Evolutionary conservation across 805 yeast genomes (phyloP), one percentile per base, ranked within the genome.

Genomic region (Saccharomyces cerevisiae): DNA sequence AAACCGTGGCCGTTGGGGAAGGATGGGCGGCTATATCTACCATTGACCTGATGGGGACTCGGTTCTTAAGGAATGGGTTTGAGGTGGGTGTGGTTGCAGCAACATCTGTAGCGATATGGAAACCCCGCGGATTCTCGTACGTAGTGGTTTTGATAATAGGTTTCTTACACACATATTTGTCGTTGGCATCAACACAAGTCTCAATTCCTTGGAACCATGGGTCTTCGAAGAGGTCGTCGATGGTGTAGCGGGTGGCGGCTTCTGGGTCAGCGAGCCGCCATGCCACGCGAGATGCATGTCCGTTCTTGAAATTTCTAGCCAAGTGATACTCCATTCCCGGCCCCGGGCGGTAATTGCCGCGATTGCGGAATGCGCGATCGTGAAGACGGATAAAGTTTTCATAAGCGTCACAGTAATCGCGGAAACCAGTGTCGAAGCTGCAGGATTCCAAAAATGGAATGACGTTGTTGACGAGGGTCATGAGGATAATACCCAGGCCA

Each of bases 261-360:
- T 80, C 72, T 3, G 89, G 89, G 62, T 86, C 90, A 61, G 85
- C 80, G 51, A 87, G 69, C 66, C 86, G 79, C 89, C 91, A 85
- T 8, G 88, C 83, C 6, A 77, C 82, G 61, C 94, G 76, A 1
- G 90, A 80, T 26, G 85, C 83, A 11, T 84, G 84, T 0, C 79
- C 67, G 47, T 78, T 76, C 31, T 78, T 78, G 68, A 79, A 83
- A 56, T 76, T 82, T 53, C 81, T 77, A 0, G 89, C 90, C 76
- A 81, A 80, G 61, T 79, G 81, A 67, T 82, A 85, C 63, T 87
- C 94, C 4, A 79, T 69, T 17, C 92, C 91, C 1, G 94, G 94
- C 2, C 84, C 84, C 54, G 76, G 74, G 58, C 67, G 76, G 26
- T 75, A 75, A 6, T 73, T 73, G 51, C 73, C 74, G n/a, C 56